These are phyloP conservation scores for Solanum microdontum DNA, from an alignment of 257 asterid species.

Conservation along the genomic window DNA sequence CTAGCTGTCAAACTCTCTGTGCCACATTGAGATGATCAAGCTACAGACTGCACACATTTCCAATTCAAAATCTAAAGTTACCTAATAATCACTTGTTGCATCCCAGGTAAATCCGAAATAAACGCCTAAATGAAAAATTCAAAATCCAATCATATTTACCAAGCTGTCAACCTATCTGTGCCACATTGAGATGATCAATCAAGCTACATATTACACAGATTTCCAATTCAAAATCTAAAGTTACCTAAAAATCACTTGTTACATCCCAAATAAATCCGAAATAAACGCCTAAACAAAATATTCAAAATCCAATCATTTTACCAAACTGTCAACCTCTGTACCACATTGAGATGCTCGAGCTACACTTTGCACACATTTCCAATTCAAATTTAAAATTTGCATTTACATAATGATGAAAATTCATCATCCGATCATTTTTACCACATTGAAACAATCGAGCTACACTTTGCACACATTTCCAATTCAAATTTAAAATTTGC, in stretches of 20 bases:
- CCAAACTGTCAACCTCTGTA: neutral
- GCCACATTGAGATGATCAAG: neutral
- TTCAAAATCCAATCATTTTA: neutral
- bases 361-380: neutral
- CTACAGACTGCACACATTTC: neutral
- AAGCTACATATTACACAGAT: neutral
- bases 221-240: neutral
- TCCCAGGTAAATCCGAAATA: neutral
- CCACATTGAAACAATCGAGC: neutral
- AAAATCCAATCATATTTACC: neutral
- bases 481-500: neutral
- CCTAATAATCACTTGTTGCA: neutral
- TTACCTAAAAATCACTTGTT: neutral
- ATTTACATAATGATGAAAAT: neutral
- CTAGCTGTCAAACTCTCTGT: neutral
- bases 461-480: neutral
- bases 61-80: neutral
- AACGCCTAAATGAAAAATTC: neutral
- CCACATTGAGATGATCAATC: neutral
- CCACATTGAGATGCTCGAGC: neutral
- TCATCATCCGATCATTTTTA: neutral
- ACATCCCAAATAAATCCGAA: neutral
- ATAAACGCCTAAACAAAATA: neutral
- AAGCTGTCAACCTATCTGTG: neutral
- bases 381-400: neutral